Percentiles rank a stretch among this genome's conserved stretches.
phyloP scores from a whole-genome alignment of 371 early-diverging fungal genomes.

The Apophysomyces elegans region DNA sequence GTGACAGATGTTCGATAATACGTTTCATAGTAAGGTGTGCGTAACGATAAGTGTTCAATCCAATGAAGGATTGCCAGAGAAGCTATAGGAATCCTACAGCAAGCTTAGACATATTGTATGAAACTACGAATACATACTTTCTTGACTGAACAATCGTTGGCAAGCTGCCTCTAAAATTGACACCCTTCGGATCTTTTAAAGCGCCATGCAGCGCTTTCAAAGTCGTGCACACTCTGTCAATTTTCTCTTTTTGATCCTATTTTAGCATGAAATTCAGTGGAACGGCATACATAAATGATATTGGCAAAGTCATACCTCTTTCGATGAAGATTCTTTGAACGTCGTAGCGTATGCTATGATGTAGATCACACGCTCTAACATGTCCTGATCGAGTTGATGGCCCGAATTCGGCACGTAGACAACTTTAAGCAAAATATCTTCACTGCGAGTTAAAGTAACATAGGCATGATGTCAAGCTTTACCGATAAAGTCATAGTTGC shows the following conservation, averaged over 20 bases:
- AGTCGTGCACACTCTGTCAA: constrained; percentile 14
- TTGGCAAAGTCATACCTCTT: constrained; percentile 19
- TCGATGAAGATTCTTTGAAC: constrained; percentile 41
- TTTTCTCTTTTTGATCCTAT: constrained; percentile 26
- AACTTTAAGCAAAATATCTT: constrained; percentile 51
- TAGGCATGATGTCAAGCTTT: constrained; percentile 16
- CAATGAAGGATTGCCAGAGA: constrained; percentile 65
- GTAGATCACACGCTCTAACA: constrained; percentile 63
- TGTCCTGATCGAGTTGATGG: constrained; percentile 47
- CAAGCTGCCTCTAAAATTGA: constrained; percentile 30
- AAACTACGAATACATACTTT: constrained; percentile 14
- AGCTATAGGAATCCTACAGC: constrained; percentile 51
- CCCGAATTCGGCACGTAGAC: constrained; percentile 55
- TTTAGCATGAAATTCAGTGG: background rate
- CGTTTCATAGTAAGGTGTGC: constrained; percentile 67
- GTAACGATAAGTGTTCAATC: constrained; percentile 63
- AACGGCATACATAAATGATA: background rate
- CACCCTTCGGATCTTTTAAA: constrained; percentile 29
- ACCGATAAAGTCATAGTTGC: constrained; percentile 64
- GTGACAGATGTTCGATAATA: constrained; percentile 68
- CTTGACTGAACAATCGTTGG: constrained; percentile 35
- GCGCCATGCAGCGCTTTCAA: constrained; percentile 25
- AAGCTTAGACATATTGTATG: background rate
- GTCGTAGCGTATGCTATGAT: constrained; percentile 63
- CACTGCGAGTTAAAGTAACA: constrained; percentile 2